phyloP scores from a whole-genome alignment of 2,329 filamentous ascomycete genomes.

The Colletotrichum lupini region DNA sequence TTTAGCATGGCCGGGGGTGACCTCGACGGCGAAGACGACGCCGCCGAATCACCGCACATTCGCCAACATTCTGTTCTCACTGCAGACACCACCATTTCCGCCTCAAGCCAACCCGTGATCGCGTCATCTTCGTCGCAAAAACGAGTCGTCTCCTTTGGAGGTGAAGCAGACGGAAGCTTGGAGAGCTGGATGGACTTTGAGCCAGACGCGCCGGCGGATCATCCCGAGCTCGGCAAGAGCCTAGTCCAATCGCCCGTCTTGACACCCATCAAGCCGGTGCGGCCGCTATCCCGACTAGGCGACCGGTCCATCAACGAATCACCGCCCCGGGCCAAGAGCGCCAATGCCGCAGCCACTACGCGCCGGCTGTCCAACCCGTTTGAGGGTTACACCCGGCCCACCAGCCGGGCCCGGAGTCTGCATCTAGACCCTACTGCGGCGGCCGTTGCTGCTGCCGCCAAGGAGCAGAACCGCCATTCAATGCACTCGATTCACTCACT shows the following conservation, averaged over 20 bases:
- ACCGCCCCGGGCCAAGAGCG: conserved; percentile 29
- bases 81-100: conserved; percentile 52
- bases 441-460: background rate
- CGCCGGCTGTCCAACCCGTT: conserved; percentile 31
- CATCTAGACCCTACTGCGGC: conserved; percentile 13
- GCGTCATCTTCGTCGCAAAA: conserved; percentile 40
- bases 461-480: conserved; percentile 16
- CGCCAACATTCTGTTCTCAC: conserved; percentile 52
- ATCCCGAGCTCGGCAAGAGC: conserved; percentile 33
- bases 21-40: conserved; percentile 36
- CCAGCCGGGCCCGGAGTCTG: conserved; percentile 33
- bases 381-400: conserved; percentile 28
- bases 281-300: conserved; percentile 29
- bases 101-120: conserved; percentile 41
- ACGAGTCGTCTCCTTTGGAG: conserved; percentile 21
- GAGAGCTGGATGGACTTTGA: conserved; percentile 39
- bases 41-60: conserved; percentile 26
- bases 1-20: conserved; percentile 48
- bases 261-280: conserved; percentile 31
- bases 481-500: conserved; percentile 8
- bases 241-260: conserved; percentile 25
- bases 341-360: conserved; percentile 26
- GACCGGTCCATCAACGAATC: conserved; percentile 30
- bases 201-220: conserved; percentile 29
- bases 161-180: conserved; percentile 19